These are phyloP conservation scores for Venturia carpophila DNA, from an alignment of 2,329 filamentous ascomycete species.

Conservation along the genomic window DNA sequence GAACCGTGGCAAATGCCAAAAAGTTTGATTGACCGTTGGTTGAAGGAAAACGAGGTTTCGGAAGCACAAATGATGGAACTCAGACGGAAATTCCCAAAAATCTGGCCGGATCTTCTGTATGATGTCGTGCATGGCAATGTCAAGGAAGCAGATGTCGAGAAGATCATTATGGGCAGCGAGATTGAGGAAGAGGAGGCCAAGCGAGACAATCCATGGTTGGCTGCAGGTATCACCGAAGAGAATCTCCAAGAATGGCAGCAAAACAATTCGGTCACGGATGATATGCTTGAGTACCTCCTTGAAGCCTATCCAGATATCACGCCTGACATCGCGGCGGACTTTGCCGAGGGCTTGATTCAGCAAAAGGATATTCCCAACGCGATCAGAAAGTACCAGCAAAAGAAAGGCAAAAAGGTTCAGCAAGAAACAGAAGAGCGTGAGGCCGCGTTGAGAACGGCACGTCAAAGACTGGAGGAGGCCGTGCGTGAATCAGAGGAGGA, in stretches of 20 bases:
- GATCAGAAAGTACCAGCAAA: constrained; percentile 1
- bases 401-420: background rate
- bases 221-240: background rate
- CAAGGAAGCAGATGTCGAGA: constrained; percentile 3
- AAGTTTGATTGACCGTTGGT: constrained; percentile 3
- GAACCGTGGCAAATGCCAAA: constrained; percentile 8
- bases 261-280: background rate
- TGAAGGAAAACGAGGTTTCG: background rate
- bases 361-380: constrained; percentile 10
- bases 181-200: background rate
- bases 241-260: background rate
- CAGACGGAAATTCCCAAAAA: constrained; percentile 1
- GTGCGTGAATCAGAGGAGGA: background rate
- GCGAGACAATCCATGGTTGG: background rate
- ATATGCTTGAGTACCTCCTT: constrained; percentile 1
- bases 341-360: constrained; percentile 4
- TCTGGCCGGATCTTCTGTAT: background rate
- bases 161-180: background rate
- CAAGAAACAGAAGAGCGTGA: background rate
- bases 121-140: background rate
- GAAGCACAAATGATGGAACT: constrained; percentile 6
- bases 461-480: background rate
- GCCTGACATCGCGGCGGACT: constrained; percentile 1
- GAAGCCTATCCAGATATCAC: constrained; percentile 12
- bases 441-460: background rate